Base-by-base conservation (phyloP, 2,329 filamentous ascomycete species). In the Knufia fluminis region DNA sequence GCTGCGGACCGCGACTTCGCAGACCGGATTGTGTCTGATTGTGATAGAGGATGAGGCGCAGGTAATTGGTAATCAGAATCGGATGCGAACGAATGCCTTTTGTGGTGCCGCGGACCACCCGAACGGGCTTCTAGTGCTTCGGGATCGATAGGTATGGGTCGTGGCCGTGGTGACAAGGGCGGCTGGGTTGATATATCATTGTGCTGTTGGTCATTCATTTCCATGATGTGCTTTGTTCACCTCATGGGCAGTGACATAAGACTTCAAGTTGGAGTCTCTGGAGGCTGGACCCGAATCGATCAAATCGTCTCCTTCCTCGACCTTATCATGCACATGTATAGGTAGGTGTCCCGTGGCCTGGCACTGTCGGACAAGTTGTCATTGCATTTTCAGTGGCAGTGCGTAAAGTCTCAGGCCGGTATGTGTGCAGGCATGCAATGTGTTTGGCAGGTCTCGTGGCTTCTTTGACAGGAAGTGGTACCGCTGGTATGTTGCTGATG, bases 11-110 rank as follows among this genome's bases (percentile, higher is more conserved):
- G 62, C 55, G 57, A 54, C 52, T 60, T 59, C 43, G 61, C 61
- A 26, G 58, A 56, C 50, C 61, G 61, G 43, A 62, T 52, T 33
- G 61, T 55, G 43, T 64, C 59, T 46, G 60, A 59, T 38, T 57
- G 57, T 40, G 62, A 53, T 44, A 60, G 60, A 40, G 62, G 58
- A 44, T 64, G 56, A 44, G 57, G 59, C 47, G 56, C 60, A 52
- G 64, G 58, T 53, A 55, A 60, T 49, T 60, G 63, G 46, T 62
- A 64, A 55, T 59, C 59, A 53, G 58, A 55, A 50, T 60, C 61
- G 48, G 57, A 58, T 33, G 67, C 58, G 46, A 62, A 46, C 36
- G 62, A 61, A 24, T 57, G 54, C 45, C 60, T 56, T 39, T 52
- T 52, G 32, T 45, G 42, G 50, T 57, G 45, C 47, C 50, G 51